phyloP scores from a whole-genome alignment of 345 rosid species.

The Hibiscus trionum region DNA sequence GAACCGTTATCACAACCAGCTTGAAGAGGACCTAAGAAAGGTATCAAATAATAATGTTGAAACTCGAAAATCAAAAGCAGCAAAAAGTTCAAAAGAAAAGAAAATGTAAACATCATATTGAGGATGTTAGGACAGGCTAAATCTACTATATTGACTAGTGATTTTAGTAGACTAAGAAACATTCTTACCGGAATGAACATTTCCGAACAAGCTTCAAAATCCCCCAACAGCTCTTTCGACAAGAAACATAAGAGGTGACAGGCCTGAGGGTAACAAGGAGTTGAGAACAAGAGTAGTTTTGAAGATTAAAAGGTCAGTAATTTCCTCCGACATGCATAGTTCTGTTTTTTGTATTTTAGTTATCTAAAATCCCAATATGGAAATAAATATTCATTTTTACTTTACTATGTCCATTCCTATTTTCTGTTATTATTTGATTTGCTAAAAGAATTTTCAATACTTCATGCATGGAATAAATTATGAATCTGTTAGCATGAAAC shows the following conservation, averaged over 20 bases:
- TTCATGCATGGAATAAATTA: background rate
- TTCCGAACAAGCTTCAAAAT: constrained; percentile 93
- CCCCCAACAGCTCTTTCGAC: constrained; percentile 90
- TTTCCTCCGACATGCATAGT: background rate
- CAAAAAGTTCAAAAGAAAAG: background rate
- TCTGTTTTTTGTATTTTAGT: background rate
- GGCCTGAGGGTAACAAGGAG: constrained; percentile 35
- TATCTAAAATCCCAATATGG: background rate
- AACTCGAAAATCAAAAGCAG: background rate
- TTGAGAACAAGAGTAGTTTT: background rate
- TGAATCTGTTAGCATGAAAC: background rate
- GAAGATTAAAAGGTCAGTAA: background rate
- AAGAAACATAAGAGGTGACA: constrained; percentile 86
- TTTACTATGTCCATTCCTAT: background rate
- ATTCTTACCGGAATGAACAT: constrained; percentile 73
- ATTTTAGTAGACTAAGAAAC: background rate
- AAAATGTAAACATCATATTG: background rate
- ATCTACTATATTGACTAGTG: background rate
- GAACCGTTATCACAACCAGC: constrained; percentile 95
- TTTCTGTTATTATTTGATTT: background rate
- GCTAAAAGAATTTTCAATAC: background rate
- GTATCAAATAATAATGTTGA: background rate
- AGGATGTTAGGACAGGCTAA: constrained; percentile 9
- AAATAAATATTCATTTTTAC: background rate
- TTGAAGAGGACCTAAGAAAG: constrained; percentile 83